A percentile compares a stretch with the other conserved stretches of the same genome.
Evolutionary conservation across 2,329 filamentous ascomycete genomes (phyloP).

Genomic region (Coleophoma cylindrospora): DNA sequence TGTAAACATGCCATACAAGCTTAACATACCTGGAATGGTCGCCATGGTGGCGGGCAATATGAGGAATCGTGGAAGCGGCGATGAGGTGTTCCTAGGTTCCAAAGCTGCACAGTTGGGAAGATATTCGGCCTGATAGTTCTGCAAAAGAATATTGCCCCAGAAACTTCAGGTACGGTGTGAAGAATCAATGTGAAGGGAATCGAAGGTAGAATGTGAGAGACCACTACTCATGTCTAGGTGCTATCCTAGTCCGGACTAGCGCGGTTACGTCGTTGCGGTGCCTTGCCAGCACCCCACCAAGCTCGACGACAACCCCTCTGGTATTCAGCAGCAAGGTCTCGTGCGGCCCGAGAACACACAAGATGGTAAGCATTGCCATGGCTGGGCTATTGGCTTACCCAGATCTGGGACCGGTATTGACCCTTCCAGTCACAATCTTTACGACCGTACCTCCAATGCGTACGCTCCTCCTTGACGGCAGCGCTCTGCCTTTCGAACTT

Average conservation of each 20-base stretch:
- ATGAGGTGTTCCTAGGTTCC: background rate
- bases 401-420: background rate
- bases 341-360: slow-evolving; percentile 1
- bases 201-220: too few relatives aligned
- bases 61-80: slow-evolving; percentile 9
- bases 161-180: background rate
- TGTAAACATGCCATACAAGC: background rate
- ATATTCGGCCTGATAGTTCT: background rate
- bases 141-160: background rate
- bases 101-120: background rate
- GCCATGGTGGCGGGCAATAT: slow-evolving; percentile 24
- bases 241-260: background rate
- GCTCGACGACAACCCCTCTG: slow-evolving; percentile 6
- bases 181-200: too few relatives aligned
- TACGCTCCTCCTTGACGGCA: slow-evolving; percentile 88
- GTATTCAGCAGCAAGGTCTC: background rate
- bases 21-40: slow-evolving; percentile 25
- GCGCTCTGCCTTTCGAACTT: slow-evolving; percentile 95
- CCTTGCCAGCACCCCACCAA: slow-evolving; percentile 18
- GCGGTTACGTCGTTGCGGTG: background rate
- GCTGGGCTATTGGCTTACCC: too few relatives aligned
- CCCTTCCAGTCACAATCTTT: slow-evolving; percentile 79
- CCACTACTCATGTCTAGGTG: too few relatives aligned
- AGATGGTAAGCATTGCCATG: slow-evolving; percentile 4
- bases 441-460: slow-evolving; percentile 92